Evolutionary conservation across 108 stramenopile species (phyloP).

Genomic region (Stephanodiscus minutulus): DNA sequence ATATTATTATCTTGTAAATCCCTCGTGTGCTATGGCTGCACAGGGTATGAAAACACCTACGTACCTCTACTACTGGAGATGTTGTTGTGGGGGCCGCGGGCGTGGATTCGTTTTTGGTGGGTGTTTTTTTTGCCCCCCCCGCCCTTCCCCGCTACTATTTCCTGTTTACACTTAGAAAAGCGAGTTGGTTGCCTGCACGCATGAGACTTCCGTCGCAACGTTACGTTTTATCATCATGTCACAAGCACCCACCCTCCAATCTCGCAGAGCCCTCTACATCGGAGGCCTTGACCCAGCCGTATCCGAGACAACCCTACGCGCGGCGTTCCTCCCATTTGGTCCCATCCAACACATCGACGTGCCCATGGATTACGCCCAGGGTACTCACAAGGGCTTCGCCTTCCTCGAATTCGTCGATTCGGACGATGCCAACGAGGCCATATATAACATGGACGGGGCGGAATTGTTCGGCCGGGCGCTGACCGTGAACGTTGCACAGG

Average conservation of each 20-base stretch:
- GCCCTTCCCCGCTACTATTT: no score
- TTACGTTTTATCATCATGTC: constrained; percentile 15
- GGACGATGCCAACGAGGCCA: constrained; percentile 89
- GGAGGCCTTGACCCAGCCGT: constrained; percentile 91
- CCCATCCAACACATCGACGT: constrained; percentile 53
- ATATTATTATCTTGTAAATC: no score
- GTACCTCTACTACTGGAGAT: no score
- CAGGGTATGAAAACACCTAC: no score
- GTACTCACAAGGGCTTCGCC: constrained; percentile 87
- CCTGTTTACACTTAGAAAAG: no score
- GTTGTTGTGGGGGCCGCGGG: no score
- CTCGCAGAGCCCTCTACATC: constrained; percentile 62
- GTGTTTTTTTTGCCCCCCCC: no score
- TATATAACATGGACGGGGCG: constrained; percentile 95
- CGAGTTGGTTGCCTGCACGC: no score
- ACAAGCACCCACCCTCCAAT: constrained; percentile 37
- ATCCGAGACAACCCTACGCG: constrained; percentile 81
- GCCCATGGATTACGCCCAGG: constrained; percentile 80
- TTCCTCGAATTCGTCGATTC: constrained; percentile 92
- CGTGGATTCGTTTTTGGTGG: no score
- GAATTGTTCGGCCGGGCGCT: constrained; percentile 89
- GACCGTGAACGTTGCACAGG: constrained; percentile 84
- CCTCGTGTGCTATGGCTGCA: no score
- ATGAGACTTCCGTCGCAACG: no score
- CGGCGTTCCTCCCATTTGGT: constrained; percentile 96